Evolutionary conservation across 2,329 filamentous ascomycete species (phyloP), one percentile per base, ranked within the genome.

Genomic region (Aspergillus neoniger): DNA sequence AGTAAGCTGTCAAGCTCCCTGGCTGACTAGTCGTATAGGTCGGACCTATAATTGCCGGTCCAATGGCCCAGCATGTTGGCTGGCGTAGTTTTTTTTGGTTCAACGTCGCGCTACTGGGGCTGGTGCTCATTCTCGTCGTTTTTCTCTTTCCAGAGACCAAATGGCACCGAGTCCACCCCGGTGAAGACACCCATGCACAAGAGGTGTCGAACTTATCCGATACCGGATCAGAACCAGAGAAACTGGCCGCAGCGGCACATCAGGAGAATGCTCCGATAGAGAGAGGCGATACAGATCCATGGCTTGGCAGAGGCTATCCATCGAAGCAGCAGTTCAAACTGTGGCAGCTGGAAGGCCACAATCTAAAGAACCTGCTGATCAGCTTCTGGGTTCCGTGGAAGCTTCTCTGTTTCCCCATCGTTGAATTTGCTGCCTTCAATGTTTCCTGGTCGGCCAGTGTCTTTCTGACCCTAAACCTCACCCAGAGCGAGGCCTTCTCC

Each of bases 71-170:
- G 47, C 80, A 83, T 38, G 70, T 82, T 4, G 85, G 85, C 51
- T 88, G 85, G 83, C 77, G 85, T 25, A 85, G 77, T 67, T 89
- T 89, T 71, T 89, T 85, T 84, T 89, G 86, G 86, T 77, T 89
- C 63, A 88, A 88, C 63, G 82, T 85, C 2, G 86, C 70, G 1
- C 54, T 88, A 1, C 72, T 86, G 2, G 81, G 75, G 1, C 67
- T 83, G 3, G 80, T 81, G 0, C 73, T 83, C 21, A 30, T 86
- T 4, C 76, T 85, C 68, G 78, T 83, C 36, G 70, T 88, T 28
- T 85, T 87, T 68, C 76, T 85, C 67, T 88, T 88, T 66, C 87
- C 87, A 0, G 86, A 89, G 70, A 88, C 86, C 0, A 84, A 83
- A 63, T 89, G 81, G 75, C 80, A 83, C 58, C 83, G 86, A 12